These are phyloP conservation scores for Lizanozyma gosingica DNA, from an alignment of 1,139 yeast species.

Conservation along the genomic window DNA sequence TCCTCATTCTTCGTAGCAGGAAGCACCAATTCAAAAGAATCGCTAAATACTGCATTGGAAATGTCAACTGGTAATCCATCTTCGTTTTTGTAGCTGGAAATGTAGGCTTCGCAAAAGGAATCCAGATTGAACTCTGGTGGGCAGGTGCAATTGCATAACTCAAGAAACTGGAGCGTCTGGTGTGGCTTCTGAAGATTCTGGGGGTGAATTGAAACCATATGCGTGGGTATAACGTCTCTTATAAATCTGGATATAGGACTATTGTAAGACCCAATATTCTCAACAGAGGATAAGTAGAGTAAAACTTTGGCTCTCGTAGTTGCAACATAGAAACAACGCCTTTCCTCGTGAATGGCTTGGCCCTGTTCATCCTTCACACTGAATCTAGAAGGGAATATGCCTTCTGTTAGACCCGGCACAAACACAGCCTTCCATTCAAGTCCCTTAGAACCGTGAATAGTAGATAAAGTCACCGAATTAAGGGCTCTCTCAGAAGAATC, in stretches of 20 bases:
- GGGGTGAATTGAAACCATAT: neutral
- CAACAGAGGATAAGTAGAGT: slow-evolving; percentile 25
- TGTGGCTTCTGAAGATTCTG: neutral
- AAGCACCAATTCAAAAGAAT: too few relatives aligned
- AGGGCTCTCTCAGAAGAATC: slow-evolving; percentile 6
- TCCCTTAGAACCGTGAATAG: slow-evolving; percentile 91
- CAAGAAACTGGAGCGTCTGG: neutral
- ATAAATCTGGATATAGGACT: slow-evolving; percentile 25
- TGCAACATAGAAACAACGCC: slow-evolving; percentile 83
- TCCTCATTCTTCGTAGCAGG: too few relatives aligned
- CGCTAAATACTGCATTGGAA: too few relatives aligned
- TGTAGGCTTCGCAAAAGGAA: neutral
- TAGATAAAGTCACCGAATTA: slow-evolving; percentile 41
- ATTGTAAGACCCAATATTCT: slow-evolving; percentile 16
- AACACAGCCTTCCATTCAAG: slow-evolving; percentile 93
- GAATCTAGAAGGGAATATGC: slow-evolving; percentile 45
- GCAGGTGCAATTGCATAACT: neutral
- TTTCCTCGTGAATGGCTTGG: slow-evolving; percentile 52
- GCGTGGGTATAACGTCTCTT: slow-evolving; percentile 2
- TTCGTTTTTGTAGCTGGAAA: neutral
- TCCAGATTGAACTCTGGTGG: neutral
- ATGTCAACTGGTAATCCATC: neutral
- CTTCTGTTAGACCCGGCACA: slow-evolving; percentile 61
- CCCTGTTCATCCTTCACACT: slow-evolving; percentile 23
- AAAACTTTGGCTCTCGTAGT: slow-evolving; percentile 66